Base-by-base conservation (phyloP, 768 basidiomycete genomes). In the Gautieria morchelliformis region DNA sequence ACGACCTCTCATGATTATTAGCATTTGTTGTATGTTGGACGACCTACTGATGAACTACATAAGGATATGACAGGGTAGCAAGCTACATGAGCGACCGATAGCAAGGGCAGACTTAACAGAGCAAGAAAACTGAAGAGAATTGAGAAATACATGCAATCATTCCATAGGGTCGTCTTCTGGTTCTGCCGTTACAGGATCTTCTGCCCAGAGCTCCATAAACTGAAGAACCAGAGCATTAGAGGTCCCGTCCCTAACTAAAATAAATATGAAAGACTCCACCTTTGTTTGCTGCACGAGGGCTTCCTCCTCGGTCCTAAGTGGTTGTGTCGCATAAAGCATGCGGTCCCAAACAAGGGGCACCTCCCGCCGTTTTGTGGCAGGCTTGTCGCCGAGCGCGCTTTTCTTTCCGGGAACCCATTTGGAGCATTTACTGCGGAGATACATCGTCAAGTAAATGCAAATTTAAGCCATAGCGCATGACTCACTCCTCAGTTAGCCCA, bases 321-420 rank as follows among this genome's bases (percentile, higher is more conserved):
- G 78, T 30, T 65, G 65, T 14, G 71, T 76, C 0, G 85, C 88
- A 62, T 78, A 90, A 3, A 85, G 83, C 52, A 94, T 69, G 17
- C 87, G 78, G 24, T 82, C 79, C 85, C 91, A 91, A 30, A 79
- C 76, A 40, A 92, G 79, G 6, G 79, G 78, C 41, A 74, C 71
- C 2, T 84, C 80, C 62, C 84, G 74, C 27, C 81, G 80, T 63
- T 80, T 83, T 2, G 74, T 68, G 5, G 84, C 89, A 14, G 87
- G 78, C 65, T 84, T 89, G 69, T 99, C 95, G 1, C 94, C 94
- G 3, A 87, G 68, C 0, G 89, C 82, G 54, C 83, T 90, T 72
- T 97, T 97, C 78, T 97, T 98, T 19, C 87, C 87, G 5, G 84
- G 70, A 4, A 84, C 78, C 66, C 89, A 96, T 70, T 93, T 97